A percentile compares a stretch with the other conserved stretches of the same genome.
Conservation (phyloP, 257 asterid genomes). For the Sherardia arvensis region DNA sequence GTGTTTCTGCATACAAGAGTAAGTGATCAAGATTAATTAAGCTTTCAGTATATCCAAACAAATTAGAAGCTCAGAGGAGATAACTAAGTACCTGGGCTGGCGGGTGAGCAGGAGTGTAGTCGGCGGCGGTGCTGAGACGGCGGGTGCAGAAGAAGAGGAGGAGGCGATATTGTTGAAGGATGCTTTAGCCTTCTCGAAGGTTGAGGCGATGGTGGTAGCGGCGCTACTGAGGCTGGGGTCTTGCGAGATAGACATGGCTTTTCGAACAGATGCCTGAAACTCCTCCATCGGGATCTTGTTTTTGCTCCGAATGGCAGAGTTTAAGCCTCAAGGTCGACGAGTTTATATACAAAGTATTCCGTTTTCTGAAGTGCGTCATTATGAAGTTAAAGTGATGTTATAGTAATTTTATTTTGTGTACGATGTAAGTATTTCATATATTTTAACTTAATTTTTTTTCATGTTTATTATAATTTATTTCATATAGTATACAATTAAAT, state of each 20-base stretch:
- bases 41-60: not conserved
- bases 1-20: slow-evolving; percentile 39
- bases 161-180: slow-evolving; percentile 19
- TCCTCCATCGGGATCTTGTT: slow-evolving; percentile 39
- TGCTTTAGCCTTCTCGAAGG: slow-evolving; percentile 36
- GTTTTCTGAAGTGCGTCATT: too few species aligned
- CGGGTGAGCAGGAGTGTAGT: slow-evolving; percentile 40
- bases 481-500: too few species aligned
- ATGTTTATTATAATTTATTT: too few species aligned
- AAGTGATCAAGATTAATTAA: not conserved
- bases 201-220: slow-evolving; percentile 30
- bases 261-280: slow-evolving; percentile 34
- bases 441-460: too few species aligned
- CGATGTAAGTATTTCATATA: too few species aligned
- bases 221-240: slow-evolving; percentile 33
- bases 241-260: slow-evolving; percentile 38
- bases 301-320: not conserved
- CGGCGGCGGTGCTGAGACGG: slow-evolving; percentile 24
- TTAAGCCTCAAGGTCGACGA: not conserved
- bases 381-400: too few species aligned
- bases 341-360: not conserved
- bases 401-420: too few species aligned
- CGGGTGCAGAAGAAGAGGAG: slow-evolving; percentile 25
- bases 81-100: slow-evolving; percentile 33
- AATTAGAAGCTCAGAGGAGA: not conserved